Conservation (phyloP, 495 filamentous ascomycete species). For the Penicillium chermesinum region DNA sequence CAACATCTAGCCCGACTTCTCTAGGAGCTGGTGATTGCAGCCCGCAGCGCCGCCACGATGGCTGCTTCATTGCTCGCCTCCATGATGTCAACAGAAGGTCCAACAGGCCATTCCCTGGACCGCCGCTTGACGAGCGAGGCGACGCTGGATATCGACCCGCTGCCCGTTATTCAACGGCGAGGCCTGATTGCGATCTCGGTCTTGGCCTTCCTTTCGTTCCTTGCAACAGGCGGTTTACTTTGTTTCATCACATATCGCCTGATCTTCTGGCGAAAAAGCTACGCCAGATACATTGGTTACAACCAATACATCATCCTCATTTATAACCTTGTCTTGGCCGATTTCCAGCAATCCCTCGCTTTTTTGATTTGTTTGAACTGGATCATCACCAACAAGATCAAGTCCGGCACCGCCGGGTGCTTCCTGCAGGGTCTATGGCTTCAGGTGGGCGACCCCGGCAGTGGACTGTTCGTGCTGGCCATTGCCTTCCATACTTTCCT, state of each 20-base stretch:
- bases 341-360: constrained; percentile 64
- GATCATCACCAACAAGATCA: constrained; percentile 50
- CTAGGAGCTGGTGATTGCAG: too few relatives aligned
- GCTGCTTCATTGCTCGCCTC: constrained; percentile 18
- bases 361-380: constrained; percentile 64
- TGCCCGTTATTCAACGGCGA: constrained; percentile 44
- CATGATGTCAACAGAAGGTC: constrained; percentile 12
- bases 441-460: constrained; percentile 63
- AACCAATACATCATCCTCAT: constrained; percentile 74
- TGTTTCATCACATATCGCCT: constrained; percentile 55
- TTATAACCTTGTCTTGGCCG: constrained; percentile 68
- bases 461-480: constrained; percentile 64
- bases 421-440: constrained; percentile 69
- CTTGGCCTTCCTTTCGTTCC: constrained; percentile 56
- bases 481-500: constrained; percentile 69
- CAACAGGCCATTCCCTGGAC: constrained; percentile 13
- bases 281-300: constrained; percentile 44
- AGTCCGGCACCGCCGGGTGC: constrained; percentile 53
- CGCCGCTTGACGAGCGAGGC: constrained; percentile 17
- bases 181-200: constrained; percentile 52
- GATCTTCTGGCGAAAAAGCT: constrained; percentile 49
- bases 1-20: too few relatives aligned
- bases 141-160: constrained; percentile 34
- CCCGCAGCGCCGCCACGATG: constrained; percentile 13
- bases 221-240: constrained; percentile 48